Conservation (phyloP, 257 asterid genomes). For the Lycium barbarum region DNA sequence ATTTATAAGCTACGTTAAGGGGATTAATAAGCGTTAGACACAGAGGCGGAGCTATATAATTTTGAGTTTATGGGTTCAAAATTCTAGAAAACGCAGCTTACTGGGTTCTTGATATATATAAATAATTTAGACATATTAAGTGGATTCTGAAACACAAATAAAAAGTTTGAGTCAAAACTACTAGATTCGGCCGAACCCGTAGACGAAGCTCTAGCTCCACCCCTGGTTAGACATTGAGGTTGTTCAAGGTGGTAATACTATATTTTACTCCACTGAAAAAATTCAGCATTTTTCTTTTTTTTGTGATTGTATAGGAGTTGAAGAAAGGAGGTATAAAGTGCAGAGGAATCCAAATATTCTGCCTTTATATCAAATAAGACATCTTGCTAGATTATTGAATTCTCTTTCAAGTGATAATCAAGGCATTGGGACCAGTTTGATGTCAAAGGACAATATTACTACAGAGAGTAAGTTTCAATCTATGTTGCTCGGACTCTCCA, state of each 20-base stretch:
- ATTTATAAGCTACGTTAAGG: too few species aligned
- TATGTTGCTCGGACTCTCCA: too few species aligned
- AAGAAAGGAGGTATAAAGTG: background rate
- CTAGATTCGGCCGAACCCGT: too few species aligned
- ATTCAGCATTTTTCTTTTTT: background rate
- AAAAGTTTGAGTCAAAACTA: too few species aligned
- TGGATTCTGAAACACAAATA: too few species aligned
- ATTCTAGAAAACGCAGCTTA: too few species aligned
- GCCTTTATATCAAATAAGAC: constrained; percentile 44
- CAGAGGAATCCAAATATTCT: constrained; percentile 24
- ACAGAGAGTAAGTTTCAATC: constrained; percentile 31
- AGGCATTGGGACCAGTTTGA: constrained; percentile 4
- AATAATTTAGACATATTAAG: too few species aligned
- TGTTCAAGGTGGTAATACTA: background rate
- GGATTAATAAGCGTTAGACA: too few species aligned
- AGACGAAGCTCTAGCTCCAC: too few species aligned
- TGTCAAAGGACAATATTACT: constrained; percentile 12
- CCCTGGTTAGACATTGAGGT: background rate
- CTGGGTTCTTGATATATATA: too few species aligned
- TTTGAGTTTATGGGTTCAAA: too few species aligned
- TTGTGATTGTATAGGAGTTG: constrained; percentile 18
- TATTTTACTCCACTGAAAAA: background rate
- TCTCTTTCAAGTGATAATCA: constrained; percentile 18
- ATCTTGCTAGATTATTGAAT: constrained; percentile 42
- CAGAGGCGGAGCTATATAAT: too few species aligned